Evolutionary conservation across 2,329 filamentous ascomycete genomes (phyloP), one percentile per base, ranked within the genome.

Genomic region (Gliomastix tumulicola): DNA sequence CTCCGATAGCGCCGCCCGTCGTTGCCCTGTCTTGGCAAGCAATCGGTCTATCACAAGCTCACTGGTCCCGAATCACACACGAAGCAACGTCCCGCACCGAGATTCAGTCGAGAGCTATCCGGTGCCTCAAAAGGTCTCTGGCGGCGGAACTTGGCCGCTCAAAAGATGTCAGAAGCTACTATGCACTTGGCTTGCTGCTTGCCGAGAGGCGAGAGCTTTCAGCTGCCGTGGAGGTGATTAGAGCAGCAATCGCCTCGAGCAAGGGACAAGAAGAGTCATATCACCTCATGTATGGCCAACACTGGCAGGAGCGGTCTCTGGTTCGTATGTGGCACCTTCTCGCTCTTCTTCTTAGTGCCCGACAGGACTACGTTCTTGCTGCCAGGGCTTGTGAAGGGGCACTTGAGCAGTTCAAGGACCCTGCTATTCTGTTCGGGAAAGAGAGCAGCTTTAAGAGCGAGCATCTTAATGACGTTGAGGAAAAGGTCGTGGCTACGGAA

Each of bases 241-340:
- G 89, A 58, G 73, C 74, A 27, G 86, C 86, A 0, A 66, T 97
- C 30, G 69, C 82, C 30, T 69, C 79, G 5, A 73, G 70, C 31
- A 75, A 71, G 41, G 62, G 65, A 6, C 50, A 64, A 3, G 63
- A 62, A 20, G 62, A 60, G 15, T 62, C 66, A 28, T 65, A 68
- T 31, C 59, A 62, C 30, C 49, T 66, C 5, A 56, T 61, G 28
- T 60, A 66, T 34, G 69, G 70, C 0, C 64, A 66, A 3, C 75
- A 71, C 45, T 78, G 71, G 72, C 71, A 77, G 38, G 80, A 88
- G 53, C 68, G 77, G 32, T 71, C 74, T 7, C 60, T 82, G 22
- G 79, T 97, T 18, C 82, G 89, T 3, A 62, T 96, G 18, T 96
- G 92, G 89, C 92, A 98, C 65, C 70, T 98, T 13, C 71, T 98